Evolutionary conservation across 2,329 filamentous ascomycete species (phyloP), one percentile per base, ranked within the genome.

Genomic region (Aspergillus versicolor): DNA sequence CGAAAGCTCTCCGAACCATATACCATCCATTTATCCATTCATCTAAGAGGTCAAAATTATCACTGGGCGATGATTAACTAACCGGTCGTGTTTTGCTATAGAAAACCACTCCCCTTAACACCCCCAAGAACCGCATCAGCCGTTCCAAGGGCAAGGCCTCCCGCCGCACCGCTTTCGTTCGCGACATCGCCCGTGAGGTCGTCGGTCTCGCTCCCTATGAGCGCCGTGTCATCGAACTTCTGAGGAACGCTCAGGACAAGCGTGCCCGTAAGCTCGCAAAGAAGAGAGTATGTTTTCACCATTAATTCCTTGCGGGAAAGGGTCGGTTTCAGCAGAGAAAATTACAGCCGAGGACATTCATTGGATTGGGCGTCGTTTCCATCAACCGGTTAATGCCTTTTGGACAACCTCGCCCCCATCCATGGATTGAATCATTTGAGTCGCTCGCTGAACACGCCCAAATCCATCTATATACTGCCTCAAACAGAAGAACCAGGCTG

Each of bases 181-280:
- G 94, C 73, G 92, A 97, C 77, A 89, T 99, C 77, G 91, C 96
- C 80, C 96, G 95, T 86, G 94, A 99, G 85, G 94, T 97, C 79
- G 88, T 92, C 80, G 94, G 90, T 76, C 89, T 94, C 71, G 91
- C 91, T 71, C 91, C 91, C 75, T 94, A 99, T 80, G 94, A 99
- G 88, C 93, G 94, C 81, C 92, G 94, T 77, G 91, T 99, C 72
- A 96, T 99, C 78, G 94, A 99, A 87, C 84, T 99, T 78, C 89
- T 99, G 82, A 91, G 94, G 75, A 99, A 99, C 90, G 89, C 86
- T 84, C 95, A 96, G 85, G 94, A 99, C 83, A 97, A 97, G 91
- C 91, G 93, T 82, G 93, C 93, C 75, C 88, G 93, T 73, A 97
- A 97, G 89, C 90, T 97, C 76, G 93, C 93, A 75, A 97, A 97